Evolutionary conservation across 108 stramenopile species (phyloP).

Genomic region (Nitzschia inconspicua): DNA sequence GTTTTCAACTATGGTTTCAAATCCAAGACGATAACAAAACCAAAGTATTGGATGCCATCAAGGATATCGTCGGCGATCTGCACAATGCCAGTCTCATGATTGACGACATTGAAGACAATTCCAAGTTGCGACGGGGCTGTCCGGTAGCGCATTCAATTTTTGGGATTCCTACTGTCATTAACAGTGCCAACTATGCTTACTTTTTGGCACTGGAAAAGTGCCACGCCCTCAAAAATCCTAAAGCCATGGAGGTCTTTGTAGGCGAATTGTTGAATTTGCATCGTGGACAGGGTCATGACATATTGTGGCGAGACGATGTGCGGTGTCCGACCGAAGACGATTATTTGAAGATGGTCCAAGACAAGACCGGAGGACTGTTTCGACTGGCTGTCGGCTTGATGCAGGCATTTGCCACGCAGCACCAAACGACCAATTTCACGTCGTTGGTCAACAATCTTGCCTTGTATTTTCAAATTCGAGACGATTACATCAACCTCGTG

Average conservation of each 20-base stretch:
- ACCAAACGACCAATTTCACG: slow-evolving; percentile 50
- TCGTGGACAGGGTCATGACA: slow-evolving; percentile 93
- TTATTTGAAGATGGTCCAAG: slow-evolving; percentile 81
- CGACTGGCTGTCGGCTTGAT: slow-evolving; percentile 93
- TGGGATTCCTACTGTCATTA: slow-evolving; percentile 89
- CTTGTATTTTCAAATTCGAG: slow-evolving; percentile 95
- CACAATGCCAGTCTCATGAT: slow-evolving; percentile 94
- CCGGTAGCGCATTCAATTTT: slow-evolving; percentile 94
- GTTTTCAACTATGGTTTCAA: slow-evolving; percentile 78
- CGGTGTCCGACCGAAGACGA: slow-evolving; percentile 79
- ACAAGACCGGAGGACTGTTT: slow-evolving; percentile 96
- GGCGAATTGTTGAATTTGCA: slow-evolving; percentile 90
- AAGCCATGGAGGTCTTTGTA: slow-evolving; percentile 83
- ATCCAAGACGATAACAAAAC: slow-evolving; percentile 28
- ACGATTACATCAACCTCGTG: slow-evolving; percentile 93
- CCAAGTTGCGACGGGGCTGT: slow-evolving; percentile 84
- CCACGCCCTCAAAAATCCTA: slow-evolving; percentile 55
- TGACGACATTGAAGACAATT: slow-evolving; percentile 97
- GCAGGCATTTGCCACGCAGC: slow-evolving; percentile 80
- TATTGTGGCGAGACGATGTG: slow-evolving; percentile 77
- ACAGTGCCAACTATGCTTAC: slow-evolving; percentile 96
- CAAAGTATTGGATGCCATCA: slow-evolving; percentile 37
- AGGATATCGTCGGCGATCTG: slow-evolving; percentile 83
- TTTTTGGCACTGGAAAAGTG: slow-evolving; percentile 88
- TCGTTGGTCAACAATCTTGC: slow-evolving; percentile 86